phyloP scores from a whole-genome alignment of 176 grass and related monocot species.

The Rhynchospora tenuis region DNA sequence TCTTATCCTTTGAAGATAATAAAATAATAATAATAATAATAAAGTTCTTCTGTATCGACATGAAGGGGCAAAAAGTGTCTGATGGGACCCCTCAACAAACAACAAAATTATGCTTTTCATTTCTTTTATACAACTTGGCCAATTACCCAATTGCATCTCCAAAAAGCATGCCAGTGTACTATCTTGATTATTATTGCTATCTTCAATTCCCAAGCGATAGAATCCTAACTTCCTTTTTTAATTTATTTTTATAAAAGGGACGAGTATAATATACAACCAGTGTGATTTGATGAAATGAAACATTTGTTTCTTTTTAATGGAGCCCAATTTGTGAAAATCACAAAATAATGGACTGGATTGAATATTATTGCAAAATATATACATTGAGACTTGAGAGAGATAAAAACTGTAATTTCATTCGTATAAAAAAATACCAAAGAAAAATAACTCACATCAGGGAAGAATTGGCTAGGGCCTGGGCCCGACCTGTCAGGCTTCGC shows the following conservation, averaged over 20 bases:
- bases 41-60: background rate
- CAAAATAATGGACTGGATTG: background rate
- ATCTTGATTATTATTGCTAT: background rate
- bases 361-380: background rate
- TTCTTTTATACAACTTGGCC: background rate
- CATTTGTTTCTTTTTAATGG: background rate
- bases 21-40: background rate
- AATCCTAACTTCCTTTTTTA: background rate
- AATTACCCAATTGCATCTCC: background rate
- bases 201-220: background rate
- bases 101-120: background rate
- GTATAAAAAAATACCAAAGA: background rate
- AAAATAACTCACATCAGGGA: background rate
- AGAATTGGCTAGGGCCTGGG: background rate
- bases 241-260: background rate
- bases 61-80: background rate
- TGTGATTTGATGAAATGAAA: background rate
- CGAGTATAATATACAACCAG: background rate
- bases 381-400: background rate
- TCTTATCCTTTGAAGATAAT: conserved; percentile 1
- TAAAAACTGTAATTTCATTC: background rate
- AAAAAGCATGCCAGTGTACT: background rate
- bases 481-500: background rate
- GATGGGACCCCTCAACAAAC: conserved; percentile 5
- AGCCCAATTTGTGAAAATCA: background rate